Base-by-base conservation (phyloP, 2,329 filamentous ascomycete species). In the Pyricularia grisea region DNA sequence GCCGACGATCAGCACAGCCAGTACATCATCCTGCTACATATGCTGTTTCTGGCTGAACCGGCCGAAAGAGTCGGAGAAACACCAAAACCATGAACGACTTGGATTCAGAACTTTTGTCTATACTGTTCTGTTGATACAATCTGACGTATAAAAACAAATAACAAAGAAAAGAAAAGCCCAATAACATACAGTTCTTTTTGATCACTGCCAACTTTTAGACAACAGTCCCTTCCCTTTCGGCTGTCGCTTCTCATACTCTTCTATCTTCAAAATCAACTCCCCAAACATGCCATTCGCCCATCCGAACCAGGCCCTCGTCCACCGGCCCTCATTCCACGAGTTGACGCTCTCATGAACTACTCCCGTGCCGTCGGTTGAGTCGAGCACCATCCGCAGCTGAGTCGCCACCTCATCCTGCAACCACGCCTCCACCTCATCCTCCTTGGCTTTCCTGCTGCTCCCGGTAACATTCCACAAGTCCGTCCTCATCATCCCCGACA, bases 331-430 rank as follows among this genome's bases (percentile, higher is more conserved):
- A 69, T 79, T 75, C 75, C 82, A 82, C 3, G 79, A 78, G 70
- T 82, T 76, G 23, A 84, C 77, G 69, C 78, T 81, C 75, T 85
- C 82, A 69, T 85, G 83, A 17, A 85, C 80, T 9, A 85, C 77
- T 0, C 83, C 83, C 33, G 76, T 72, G 0, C 79, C 79, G 0
- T 74, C 74, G 5, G 80, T 82, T 69, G 78, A 81, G 68, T 81
- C 74, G 23, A 82, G 71, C 64, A 82, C 76, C 73, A 81, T 77
- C 0, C 73, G 68, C 25, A 83, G 71, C 68, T 79, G 77, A 68
- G 74, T 71, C 31, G 71, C 73, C 20, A 78, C 80, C 70, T 77
- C 77, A 11, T 74, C 73, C 68, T 73, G 71, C 58, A 72, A 67
- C 17, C 23, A 68, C n/a, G 25, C 28, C 14, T 66, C 64, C 11